Base-by-base conservation (phyloP, 2,329 filamentous ascomycete genomes). In the Myriosclerotinia duriaeana region DNA sequence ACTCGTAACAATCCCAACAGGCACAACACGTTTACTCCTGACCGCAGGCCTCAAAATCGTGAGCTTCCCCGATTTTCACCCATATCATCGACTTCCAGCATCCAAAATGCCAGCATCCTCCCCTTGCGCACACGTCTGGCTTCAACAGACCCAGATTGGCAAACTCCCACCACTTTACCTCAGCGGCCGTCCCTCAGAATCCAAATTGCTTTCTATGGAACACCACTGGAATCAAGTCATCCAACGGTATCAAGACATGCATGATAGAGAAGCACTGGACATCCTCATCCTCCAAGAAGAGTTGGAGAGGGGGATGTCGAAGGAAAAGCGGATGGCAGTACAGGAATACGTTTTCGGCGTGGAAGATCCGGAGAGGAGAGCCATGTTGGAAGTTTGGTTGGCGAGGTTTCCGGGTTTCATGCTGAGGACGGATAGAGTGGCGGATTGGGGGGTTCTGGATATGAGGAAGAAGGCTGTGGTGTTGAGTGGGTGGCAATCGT, bases 391-490 rank as follows among this genome's bases (percentile, higher is more conserved):
- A 26, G 8, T 60, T 7, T 60, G 56, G 56, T 48, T 60, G 56
- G 56, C 56, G 30, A 60, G 56, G 14, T 60, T 60, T 48, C 56
- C 56, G 12, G 56, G 56, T 17, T 60, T 60, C 12, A 60, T 60
- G 56, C 22, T 60, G 30, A 60, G 26, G 20, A 60, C 56, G 12
- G 56, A 60, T 48, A 60, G 56, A 36, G 36, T 60, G 42, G 56
- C 14, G 20, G 42, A 48, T 48, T 48, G 22, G 9, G 42, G 56
- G 14, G 56, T 60, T 22, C 20, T 7, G 20, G 56, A 60, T 48
- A 60, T 7, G 20, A 48, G 26, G 14, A 17, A 48, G n/a, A 60
- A 48, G 42, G 42, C 20, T 0, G 42, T 8, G 42, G n/a, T 30
- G 22, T 5, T 11, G 20, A 48, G 30, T 48, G 42, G 42, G 15